These are phyloP conservation scores for Monosporascus sp. DNA, from an alignment of 2,329 filamentous ascomycete genomes.

Conservation along the genomic window DNA sequence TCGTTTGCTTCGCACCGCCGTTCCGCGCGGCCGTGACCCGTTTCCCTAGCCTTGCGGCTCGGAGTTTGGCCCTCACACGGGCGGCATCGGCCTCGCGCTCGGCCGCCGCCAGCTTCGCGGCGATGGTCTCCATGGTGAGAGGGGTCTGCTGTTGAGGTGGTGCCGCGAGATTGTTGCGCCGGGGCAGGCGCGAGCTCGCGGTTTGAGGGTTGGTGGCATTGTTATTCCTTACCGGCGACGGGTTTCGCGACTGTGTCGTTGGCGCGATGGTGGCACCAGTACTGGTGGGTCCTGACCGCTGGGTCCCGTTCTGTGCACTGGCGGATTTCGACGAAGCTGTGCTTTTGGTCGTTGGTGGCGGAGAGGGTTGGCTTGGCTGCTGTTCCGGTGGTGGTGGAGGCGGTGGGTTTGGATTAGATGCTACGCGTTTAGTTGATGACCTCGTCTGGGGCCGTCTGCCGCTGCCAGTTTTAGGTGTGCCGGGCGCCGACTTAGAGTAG, in stretches of 20 bases:
- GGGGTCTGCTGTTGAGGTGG: slow-evolving; percentile 43
- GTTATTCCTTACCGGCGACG: not conserved
- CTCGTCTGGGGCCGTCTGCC: slow-evolving; percentile 4
- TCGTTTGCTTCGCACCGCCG: not conserved
- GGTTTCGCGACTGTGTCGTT: not conserved
- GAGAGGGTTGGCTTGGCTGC: not conserved
- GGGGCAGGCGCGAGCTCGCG: slow-evolving; percentile 30
- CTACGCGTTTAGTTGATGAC: slow-evolving; percentile 9
- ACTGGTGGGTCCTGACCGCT: not conserved
- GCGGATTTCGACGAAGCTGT: not conserved
- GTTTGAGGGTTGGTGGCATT: slow-evolving; percentile 1
- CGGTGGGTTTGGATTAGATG: slow-evolving; percentile 11
- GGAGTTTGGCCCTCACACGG: slow-evolving; percentile 57
- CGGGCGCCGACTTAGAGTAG: not conserved
- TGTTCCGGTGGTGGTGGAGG: slow-evolving; percentile 1
- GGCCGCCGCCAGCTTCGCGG: slow-evolving; percentile 58
- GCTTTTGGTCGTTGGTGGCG: not conserved
- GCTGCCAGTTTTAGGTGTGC: not conserved
- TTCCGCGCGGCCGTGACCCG: not conserved
- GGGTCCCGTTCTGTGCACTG: not conserved
- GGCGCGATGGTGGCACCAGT: not conserved
- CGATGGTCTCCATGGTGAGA: slow-evolving; percentile 56
- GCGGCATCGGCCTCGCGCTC: slow-evolving; percentile 61
- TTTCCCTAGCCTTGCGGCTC: slow-evolving; percentile 40
- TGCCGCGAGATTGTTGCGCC: slow-evolving; percentile 27